Conservation (phyloP, 768 basidiomycete species). For the Lactarius hatsudake region DNA sequence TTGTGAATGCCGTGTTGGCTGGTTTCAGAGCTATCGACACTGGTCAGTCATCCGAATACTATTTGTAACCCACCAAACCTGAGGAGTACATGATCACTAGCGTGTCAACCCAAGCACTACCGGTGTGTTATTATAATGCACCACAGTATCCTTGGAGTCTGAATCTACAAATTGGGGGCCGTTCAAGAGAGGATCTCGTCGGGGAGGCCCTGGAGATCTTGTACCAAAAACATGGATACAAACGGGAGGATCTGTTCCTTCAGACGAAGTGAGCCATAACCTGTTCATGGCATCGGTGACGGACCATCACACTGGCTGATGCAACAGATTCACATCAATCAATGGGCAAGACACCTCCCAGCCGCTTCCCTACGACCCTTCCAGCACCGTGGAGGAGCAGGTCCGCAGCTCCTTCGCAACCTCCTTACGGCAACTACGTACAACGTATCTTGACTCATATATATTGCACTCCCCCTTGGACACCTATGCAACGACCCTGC, state of each 20-base stretch:
- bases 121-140: conserved; percentile 38
- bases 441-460: conserved; percentile 74
- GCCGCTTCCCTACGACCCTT: conserved; percentile 71
- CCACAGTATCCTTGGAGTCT: neutral
- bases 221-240: conserved; percentile 53
- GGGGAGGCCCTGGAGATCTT: conserved; percentile 66
- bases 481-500: conserved; percentile 55
- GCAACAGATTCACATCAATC: conserved; percentile 65
- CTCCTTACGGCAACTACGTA: conserved; percentile 67
- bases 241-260: conserved; percentile 68
- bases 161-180: neutral
- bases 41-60: conserved; percentile 42
- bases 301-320: neutral
- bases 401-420: conserved; percentile 56
- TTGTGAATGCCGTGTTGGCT: conserved; percentile 65
- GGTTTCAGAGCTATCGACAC: conserved; percentile 85
- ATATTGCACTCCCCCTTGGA: conserved; percentile 74
- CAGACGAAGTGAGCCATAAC: conserved; percentile 66
- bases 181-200: conserved; percentile 56
- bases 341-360: conserved; percentile 67
- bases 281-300: neutral
- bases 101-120: conserved; percentile 73
- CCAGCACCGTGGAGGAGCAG: conserved; percentile 52
- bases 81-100: conserved; percentile 33
- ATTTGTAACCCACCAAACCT: neutral